These are phyloP conservation scores for Dictyostelium brefeldianum DNA, from an alignment of 78 protist genomes.

Conservation along the genomic window DNA sequence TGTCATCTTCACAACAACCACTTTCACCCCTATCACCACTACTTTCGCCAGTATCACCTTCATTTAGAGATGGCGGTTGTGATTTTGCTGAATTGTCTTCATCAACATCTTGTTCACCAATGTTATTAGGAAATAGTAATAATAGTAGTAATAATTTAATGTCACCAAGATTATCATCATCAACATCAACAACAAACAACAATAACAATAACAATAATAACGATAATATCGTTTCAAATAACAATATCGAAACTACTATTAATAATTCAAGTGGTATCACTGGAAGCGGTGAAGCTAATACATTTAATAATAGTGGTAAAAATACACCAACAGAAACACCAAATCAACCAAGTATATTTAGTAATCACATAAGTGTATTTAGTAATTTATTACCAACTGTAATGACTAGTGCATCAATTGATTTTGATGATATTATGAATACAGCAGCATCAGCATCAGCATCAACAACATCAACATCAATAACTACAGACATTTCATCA, in stretches of 20 bases:
- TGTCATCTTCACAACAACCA: slow-evolving; percentile 18
- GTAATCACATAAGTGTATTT: slow-evolving; percentile 32
- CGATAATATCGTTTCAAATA: not conserved
- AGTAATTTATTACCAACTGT: slow-evolving; percentile 24
- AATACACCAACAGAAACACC: not conserved
- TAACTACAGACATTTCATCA: not conserved
- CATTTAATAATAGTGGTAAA: not conserved
- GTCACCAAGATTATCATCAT: not conserved
- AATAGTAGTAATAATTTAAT: not conserved
- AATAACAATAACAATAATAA: not conserved
- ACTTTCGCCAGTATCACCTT: slow-evolving; percentile 67
- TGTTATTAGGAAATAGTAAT: not conserved
- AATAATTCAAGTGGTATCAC: not conserved
- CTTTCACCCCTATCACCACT: slow-evolving; percentile 69
- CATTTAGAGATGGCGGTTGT: not conserved
- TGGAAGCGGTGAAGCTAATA: slow-evolving; percentile 20
- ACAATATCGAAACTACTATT: not conserved
- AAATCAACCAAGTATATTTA: slow-evolving; percentile 39
- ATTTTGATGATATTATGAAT: not conserved
- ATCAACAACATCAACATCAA: not conserved
- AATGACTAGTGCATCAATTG: not conserved
- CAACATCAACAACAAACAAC: not conserved
- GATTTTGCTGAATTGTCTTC: not conserved
- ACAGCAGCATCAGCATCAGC: not conserved
- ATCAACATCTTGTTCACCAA: not conserved